Evolutionary conservation across 768 basidiomycete species (phyloP), one percentile per base, ranked within the genome.

Genomic region (Nidularia pulvinata): DNA sequence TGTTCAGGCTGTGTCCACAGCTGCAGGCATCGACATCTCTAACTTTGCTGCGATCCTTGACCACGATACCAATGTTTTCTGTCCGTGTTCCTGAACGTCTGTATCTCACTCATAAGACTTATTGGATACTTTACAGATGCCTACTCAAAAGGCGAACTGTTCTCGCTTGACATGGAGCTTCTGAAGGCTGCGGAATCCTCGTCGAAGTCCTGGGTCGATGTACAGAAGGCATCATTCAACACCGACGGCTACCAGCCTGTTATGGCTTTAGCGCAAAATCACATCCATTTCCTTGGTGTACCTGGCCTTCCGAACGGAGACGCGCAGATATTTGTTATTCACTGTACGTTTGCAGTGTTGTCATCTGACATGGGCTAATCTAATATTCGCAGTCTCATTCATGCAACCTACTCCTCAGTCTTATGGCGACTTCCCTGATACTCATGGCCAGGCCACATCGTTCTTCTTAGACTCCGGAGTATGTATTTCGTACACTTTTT

Each of bases 41-140:
- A 80, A 82, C 16, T 88, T 86, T 61, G 78, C 74, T 30, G 82
- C 89, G 30, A 85, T 96, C 56, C 80, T 98, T 34, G 95, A 98
- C 71, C 95, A 96, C 58, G 95, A 98, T 68, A 98, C 95, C 48
- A 95, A 96, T 57, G 84, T 88, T 55, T 88, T 97, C 72, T 95
- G 88, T 89, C 67, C 58, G 77, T 69, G 50, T 30, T 30, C 25
- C 25, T 30, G 25, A 30, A 4, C 50, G 44, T 50, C 46, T 19
- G 25, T 42, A 45, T 9, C 36, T 4, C 50, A 10, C 32, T 50
- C 34, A 48, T 13, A 55, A 6, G 0, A 9, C 33, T 42, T 42
- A 34, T 56, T 48, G 37, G 50, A 33, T 36, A 46, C 19, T 33
- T n/a, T 42, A 34, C 46, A 89, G 90, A 91, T 67, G 88, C 86